Conservation (phyloP, 2,329 filamentous ascomycete species). For the Plenodomus biglobosus region DNA sequence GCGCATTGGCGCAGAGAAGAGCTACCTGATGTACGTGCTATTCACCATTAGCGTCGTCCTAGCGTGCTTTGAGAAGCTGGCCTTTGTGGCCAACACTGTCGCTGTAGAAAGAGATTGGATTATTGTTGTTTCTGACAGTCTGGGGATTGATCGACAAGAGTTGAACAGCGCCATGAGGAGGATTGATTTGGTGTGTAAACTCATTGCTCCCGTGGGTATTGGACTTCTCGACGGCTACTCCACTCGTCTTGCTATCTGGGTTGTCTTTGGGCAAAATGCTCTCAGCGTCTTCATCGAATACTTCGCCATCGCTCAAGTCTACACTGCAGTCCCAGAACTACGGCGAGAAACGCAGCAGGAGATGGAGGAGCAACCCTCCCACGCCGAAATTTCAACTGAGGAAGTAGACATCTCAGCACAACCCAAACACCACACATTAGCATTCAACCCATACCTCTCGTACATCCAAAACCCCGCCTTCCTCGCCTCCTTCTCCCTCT, state of each 20-base stretch:
- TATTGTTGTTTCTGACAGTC: constrained; percentile 52
- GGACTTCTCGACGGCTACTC: constrained; percentile 54
- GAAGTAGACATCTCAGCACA: background rate
- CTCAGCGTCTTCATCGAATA: constrained; percentile 56
- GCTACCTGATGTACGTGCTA: constrained; percentile 26
- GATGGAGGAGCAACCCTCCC: constrained; percentile 1
- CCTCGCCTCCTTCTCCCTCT: constrained; percentile 61
- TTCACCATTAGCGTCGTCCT: constrained; percentile 51
- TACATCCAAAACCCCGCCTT: constrained; percentile 61
- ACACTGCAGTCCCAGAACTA: constrained; percentile 36
- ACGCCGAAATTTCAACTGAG: constrained; percentile 6
- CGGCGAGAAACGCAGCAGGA: constrained; percentile 8
- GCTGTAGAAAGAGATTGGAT: constrained; percentile 73
- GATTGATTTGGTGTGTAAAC: constrained; percentile 62
- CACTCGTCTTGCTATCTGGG: constrained; percentile 52
- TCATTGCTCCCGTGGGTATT: constrained; percentile 56
- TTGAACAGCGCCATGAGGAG: constrained; percentile 62
- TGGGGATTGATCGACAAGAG: constrained; percentile 34
- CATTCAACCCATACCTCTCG: constrained; percentile 25
- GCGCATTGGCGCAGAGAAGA: constrained; percentile 7
- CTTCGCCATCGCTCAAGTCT: constrained; percentile 53
- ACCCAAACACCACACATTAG: constrained; percentile 2
- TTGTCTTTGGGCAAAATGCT: constrained; percentile 54
- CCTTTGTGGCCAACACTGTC: constrained; percentile 65
- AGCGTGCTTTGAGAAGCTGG: constrained; percentile 70